Evolutionary conservation across 1,284 basidiomycete genomes (phyloP), one percentile per base, ranked within the genome.

Genomic region (Marasmius sp.): DNA sequence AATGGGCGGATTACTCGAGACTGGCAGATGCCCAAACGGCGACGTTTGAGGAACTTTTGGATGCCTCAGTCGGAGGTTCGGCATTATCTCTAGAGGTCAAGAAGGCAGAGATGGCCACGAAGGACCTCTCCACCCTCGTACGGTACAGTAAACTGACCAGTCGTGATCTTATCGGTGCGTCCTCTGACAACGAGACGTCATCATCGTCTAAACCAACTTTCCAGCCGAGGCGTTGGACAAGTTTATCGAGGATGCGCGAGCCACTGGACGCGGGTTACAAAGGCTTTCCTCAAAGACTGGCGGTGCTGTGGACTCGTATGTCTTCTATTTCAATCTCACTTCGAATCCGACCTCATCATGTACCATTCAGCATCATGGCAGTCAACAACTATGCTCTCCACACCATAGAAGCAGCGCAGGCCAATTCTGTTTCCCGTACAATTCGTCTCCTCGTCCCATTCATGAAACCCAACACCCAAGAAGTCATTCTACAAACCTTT

Each of bases 101-200:
- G 73, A 86, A 86, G 71, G 85, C 87, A n/a, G 86, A 91, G 68
- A 85, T 92, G 80, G 89, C 89, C 9, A 89, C 86, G 1, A 75
- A 71, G 38, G 89, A 92, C 69, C 76, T 92, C 52, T 75, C 84
- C 20, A 80, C 82, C 5, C 76, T 90, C 33, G 86, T 91, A 18
- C 79, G 79, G 27, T 72, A 80, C 61, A 91, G 90, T 69, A 74
- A 86, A 18, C 72, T 92, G 67, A 81, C 76, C 61, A 83, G 83
- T 48, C 82, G 77, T 57, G 86, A 89, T n/a, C 61, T 70, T n/a
- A 69, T 92, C 8, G 62, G 62, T 64, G 38, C 43, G 61, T 45
- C 27, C 36, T 18, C 10, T 34, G 2, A 33, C 39, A 11, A 11
- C 47, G 14, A 16, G 36, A 51, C 4, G 37, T n/a, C 11, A 45